phyloP scores from a whole-genome alignment of 2,329 filamentous ascomycete species.

The Colletotrichum sp. region DNA sequence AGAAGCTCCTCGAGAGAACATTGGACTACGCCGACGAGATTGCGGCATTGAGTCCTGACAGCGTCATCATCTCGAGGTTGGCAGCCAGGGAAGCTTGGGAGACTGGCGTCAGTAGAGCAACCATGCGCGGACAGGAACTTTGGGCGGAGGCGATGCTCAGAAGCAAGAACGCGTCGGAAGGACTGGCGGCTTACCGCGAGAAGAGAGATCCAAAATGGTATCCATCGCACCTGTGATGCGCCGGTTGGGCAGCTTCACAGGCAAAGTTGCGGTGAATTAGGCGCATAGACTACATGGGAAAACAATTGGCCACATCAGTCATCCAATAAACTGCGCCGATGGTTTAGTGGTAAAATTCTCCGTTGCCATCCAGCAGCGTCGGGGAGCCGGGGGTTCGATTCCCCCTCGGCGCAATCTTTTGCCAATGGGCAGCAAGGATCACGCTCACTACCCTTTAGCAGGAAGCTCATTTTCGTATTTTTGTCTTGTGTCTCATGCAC shows the following conservation, averaged over 20 bases:
- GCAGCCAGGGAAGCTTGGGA: constrained; percentile 38
- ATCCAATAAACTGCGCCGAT: constrained; percentile 3
- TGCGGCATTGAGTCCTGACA: constrained; percentile 34
- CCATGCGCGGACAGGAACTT: constrained; percentile 35
- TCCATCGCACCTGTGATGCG: constrained; percentile 26
- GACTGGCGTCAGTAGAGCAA: constrained; percentile 34
- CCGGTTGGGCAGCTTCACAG: not conserved
- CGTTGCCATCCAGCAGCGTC: constrained; percentile 19
- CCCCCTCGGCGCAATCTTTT: constrained; percentile 11
- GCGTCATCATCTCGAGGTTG: constrained; percentile 34
- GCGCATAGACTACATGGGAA: not conserved
- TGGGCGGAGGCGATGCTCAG: constrained; percentile 32
- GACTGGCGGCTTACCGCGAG: constrained; percentile 31
- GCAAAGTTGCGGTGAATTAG: not conserved
- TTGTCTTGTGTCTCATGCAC: not conserved
- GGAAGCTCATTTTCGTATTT: not conserved
- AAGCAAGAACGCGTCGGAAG: constrained; percentile 31
- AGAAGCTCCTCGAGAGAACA: constrained; percentile 29
- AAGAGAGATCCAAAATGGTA: constrained; percentile 34
- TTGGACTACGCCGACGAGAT: constrained; percentile 34
- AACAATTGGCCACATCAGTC: rapidly evolving
- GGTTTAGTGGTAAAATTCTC: constrained; percentile 23
- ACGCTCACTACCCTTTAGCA: rapidly evolving
- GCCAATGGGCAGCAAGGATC: not conserved
- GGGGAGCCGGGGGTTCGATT: constrained; percentile 22